Conservation (phyloP, 2,329 filamentous ascomycete species). For the Nemania sp. region DNA sequence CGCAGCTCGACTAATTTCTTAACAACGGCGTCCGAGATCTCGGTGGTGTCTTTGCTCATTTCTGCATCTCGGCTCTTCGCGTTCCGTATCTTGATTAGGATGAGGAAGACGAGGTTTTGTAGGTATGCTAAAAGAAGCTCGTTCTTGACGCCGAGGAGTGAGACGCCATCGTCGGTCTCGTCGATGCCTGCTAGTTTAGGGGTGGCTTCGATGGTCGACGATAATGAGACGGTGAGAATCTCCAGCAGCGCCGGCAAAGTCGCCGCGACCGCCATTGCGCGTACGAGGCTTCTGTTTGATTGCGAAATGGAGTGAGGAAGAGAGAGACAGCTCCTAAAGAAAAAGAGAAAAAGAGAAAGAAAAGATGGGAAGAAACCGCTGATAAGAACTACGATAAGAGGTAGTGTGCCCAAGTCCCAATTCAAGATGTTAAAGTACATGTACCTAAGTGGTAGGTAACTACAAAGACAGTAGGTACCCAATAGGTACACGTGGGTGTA, state of each 20-base stretch:
- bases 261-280: slow-evolving; percentile 53
- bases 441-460: no score
- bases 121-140: slow-evolving; percentile 96
- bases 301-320: no score
- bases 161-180: slow-evolving; percentile 85
- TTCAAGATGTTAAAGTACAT: no score
- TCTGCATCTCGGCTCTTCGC: slow-evolving; percentile 38
- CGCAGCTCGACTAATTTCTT: slow-evolving; percentile 88
- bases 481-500: no score
- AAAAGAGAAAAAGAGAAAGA: background rate
- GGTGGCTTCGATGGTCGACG: slow-evolving; percentile 68
- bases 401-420: no score
- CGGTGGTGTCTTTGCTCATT: slow-evolving; percentile 41
- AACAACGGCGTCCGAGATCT: slow-evolving; percentile 69
- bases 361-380: background rate
- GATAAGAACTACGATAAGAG: slow-evolving; percentile 14
- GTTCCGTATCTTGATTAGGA: slow-evolving; percentile 78
- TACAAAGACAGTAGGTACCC: no score
- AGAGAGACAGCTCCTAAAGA: no score
- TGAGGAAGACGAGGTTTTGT: slow-evolving; percentile 88
- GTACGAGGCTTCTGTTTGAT: background rate
- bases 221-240: slow-evolving; percentile 62
- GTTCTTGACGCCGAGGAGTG: slow-evolving; percentile 93
- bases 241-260: slow-evolving; percentile 56
- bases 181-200: slow-evolving; percentile 66